Evolutionary conservation across 352 stramenopile species (phyloP).

Genomic region (Pythium oligandrum): DNA sequence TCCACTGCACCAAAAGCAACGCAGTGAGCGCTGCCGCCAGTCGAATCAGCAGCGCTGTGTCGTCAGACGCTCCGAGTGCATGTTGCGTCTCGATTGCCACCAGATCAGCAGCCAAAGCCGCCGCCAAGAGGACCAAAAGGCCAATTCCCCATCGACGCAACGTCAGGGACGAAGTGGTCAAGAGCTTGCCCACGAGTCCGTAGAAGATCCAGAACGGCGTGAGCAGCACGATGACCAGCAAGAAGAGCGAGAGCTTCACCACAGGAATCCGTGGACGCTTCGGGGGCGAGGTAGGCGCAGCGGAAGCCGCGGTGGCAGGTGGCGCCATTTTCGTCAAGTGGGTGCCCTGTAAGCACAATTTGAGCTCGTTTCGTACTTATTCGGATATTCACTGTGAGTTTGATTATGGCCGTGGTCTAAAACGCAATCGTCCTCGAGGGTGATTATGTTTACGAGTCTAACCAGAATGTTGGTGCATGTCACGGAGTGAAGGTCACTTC

Average conservation of each 20-base stretch:
- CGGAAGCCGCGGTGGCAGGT: background rate
- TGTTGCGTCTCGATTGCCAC: conserved; percentile 12
- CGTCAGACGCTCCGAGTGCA: conserved; percentile 2
- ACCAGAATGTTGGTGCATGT: too few relatives aligned
- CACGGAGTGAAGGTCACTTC: too few relatives aligned
- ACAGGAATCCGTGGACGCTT: conserved; percentile 13
- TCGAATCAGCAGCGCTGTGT: conserved; percentile 4
- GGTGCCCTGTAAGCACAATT: too few relatives aligned
- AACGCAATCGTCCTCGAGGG: too few relatives aligned
- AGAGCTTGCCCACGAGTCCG: conserved; percentile 30
- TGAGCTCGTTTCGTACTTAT: too few relatives aligned
- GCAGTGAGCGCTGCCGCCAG: conserved; percentile 17
- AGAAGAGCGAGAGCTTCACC: conserved; percentile 19
- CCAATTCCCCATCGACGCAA: conserved; percentile 21
- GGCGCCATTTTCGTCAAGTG: background rate
- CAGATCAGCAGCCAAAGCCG: conserved; percentile 17
- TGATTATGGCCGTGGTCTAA: too few relatives aligned
- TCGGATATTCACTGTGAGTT: too few relatives aligned
- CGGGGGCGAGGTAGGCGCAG: background rate
- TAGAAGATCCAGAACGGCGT: conserved; percentile 43
- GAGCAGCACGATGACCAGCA: conserved; percentile 24
- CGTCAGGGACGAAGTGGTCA: conserved; percentile 25
- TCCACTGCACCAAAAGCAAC: conserved; percentile 40
- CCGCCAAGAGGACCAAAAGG: conserved; percentile 16
- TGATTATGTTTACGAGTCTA: too few relatives aligned